Conservation (phyloP, 805 yeast species). For the Candida fluviatilis region DNA sequence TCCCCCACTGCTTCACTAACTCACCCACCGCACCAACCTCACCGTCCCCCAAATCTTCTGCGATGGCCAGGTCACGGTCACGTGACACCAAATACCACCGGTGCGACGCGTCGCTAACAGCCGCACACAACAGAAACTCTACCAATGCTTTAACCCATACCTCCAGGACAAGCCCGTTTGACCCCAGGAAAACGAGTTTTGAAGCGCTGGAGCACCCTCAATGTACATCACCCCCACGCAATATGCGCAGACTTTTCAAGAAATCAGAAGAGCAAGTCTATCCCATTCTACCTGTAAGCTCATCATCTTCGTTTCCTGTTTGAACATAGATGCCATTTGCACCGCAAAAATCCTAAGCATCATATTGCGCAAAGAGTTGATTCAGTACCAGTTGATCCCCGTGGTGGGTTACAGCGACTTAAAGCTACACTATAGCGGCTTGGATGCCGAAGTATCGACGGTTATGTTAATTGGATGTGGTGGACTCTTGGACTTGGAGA, state of each 20-base stretch:
- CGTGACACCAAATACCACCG: too few species aligned
- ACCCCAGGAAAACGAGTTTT: too few species aligned
- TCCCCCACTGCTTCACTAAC: too few species aligned
- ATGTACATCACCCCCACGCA: conserved; percentile 78
- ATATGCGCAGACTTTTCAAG: conserved; percentile 63
- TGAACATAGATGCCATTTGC: conserved; percentile 89
- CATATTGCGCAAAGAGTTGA: conserved; percentile 71
- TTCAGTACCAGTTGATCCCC: conserved; percentile 86
- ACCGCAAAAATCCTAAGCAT: conserved; percentile 73
- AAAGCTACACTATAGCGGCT: conserved; percentile 51
- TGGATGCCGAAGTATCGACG: conserved; percentile 74
- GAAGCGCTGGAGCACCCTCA: not conserved
- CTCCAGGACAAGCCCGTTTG: too few species aligned
- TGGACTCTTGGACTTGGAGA: conserved; percentile 80
- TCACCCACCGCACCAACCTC: too few species aligned
- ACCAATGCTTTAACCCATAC: too few species aligned
- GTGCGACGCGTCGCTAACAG: too few species aligned
- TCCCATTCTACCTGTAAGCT: conserved; percentile 92
- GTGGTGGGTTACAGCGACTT: conserved; percentile 88
- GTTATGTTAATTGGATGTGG: conserved; percentile 90
- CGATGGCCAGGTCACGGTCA: too few species aligned
- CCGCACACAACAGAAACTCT: too few species aligned
- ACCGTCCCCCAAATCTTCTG: too few species aligned
- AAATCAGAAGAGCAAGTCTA: conserved; percentile 64
- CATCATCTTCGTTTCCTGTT: conserved; percentile 83